Evolutionary conservation across 1,284 basidiomycete genomes (phyloP), one percentile per base, ranked within the genome.

Genomic region (Ceratobasidium sp.): DNA sequence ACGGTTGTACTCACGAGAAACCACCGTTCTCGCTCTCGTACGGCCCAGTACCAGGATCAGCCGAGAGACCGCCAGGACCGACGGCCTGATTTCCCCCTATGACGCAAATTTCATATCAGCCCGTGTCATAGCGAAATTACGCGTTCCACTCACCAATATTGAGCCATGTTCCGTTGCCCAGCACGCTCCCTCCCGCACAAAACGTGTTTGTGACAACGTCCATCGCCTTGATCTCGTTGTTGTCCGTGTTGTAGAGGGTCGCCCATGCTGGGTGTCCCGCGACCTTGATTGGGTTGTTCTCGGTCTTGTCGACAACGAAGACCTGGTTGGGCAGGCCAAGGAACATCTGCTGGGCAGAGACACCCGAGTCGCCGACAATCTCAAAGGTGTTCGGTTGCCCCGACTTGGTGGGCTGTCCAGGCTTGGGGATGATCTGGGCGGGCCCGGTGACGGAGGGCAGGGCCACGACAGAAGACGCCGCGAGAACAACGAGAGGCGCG

Each of bases 221-320:
- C 83, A 85, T 85, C 9, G 82, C 66, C 6, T 82, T 80, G 55
- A 77, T 80, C 8, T 74, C 74, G 76, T 84, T 84, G 18, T 81
- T 82, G 21, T 76, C 75, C 43, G 82, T 77, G 74, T 84, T 81
- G 73, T 83, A 84, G 74, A 83, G 82, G 9, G 74, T 72, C 38
- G 72, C 75, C 74, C 74, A 76, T n/a, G 75, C 75, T 2, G 75
- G 69, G 49, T 74, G 74, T 8, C 74, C 74, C 49, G 55, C 63
- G 30, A 75, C 73, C 38, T 67, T n/a, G 13, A 76, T 46, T 11
- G 75, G 74, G 58, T 76, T 76, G 44, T 52, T 69, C 72, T 76
- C 75, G 0, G 59, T 62, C 73, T 76, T 76, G 73, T 76, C 75
- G 52, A 76, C 43, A 69, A 76, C 62, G 41, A 66, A 73, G 49